Conservation (phyloP, 2,329 filamentous ascomycete species). For the Byssochlamys sp. region DNA sequence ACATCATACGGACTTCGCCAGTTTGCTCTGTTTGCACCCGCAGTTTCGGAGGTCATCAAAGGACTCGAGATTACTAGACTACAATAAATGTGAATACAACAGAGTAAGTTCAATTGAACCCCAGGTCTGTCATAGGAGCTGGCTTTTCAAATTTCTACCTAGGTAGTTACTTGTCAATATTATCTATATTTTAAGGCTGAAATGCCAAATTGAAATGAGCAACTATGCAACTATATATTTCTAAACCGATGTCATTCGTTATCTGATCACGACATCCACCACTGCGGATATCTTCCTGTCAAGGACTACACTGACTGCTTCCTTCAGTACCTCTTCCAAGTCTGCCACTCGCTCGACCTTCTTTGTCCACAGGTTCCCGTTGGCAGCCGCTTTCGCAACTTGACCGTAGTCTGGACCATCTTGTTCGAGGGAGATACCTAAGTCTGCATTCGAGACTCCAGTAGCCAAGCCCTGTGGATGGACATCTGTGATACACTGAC, state of each 20-base stretch:
- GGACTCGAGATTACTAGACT: too few species aligned
- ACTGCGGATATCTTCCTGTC: conserved; percentile 10
- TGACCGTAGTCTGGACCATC: conserved; percentile 13
- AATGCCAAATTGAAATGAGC: not conserved
- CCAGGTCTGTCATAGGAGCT: too few species aligned
- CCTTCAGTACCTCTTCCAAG: conserved; percentile 8
- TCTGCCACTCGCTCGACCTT: conserved; percentile 8
- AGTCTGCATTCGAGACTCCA: conserved; percentile 7
- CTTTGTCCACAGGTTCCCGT: conserved; percentile 12
- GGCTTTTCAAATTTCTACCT: too few species aligned
- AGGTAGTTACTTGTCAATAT: too few species aligned
- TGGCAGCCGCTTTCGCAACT: conserved; percentile 13
- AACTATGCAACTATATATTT: not conserved
- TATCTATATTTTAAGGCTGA: not conserved
- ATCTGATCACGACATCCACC: conserved; percentile 12
- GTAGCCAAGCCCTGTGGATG: conserved; percentile 11
- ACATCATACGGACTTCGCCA: conserved; percentile 6
- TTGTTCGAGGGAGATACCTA: conserved; percentile 13
- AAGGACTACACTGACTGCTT: conserved; percentile 7
- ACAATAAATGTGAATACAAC: not conserved
- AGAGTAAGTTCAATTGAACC: too few species aligned
- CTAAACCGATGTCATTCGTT: not conserved
- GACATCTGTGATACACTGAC: conserved; percentile 12
- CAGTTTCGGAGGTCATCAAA: not conserved
- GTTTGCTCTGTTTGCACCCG: conserved; percentile 7